A percentile compares a stretch with the other conserved stretches of the same genome.
Evolutionary conservation across 2,329 filamentous ascomycete species (phyloP).

Genomic region (Epichloe typhina): DNA sequence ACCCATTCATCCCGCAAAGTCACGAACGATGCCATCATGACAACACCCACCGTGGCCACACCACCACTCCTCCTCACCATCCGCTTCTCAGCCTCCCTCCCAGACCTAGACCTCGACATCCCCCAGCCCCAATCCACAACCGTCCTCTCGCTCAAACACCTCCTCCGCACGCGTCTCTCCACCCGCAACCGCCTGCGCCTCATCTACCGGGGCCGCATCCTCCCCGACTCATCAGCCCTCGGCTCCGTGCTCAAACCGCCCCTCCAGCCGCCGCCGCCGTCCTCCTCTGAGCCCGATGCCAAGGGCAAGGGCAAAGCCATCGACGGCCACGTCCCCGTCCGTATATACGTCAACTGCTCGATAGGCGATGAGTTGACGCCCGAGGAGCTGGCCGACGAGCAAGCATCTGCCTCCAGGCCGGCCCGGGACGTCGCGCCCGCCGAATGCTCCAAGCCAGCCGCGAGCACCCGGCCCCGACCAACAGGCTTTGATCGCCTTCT

Average conservation of each 20-base stretch:
- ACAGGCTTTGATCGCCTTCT: constrained; percentile 84
- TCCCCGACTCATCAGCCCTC: constrained; percentile 60
- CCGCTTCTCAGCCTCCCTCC: constrained; percentile 76
- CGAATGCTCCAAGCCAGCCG: constrained; percentile 11
- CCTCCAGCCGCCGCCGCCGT: constrained; percentile 38
- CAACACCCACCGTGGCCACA: constrained; percentile 8
- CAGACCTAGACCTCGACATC: constrained; percentile 72
- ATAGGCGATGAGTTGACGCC: constrained; percentile 63
- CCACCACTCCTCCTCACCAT: constrained; percentile 61
- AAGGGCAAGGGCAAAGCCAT: constrained; percentile 48
- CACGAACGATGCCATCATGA: constrained; percentile 8
- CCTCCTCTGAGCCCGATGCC: constrained; percentile 15
- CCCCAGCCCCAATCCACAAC: constrained; percentile 52
- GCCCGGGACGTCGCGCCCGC: constrained; percentile 30
- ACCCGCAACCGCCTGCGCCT: constrained; percentile 65
- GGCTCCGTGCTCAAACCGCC: constrained; percentile 53
- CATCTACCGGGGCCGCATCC: constrained; percentile 78
- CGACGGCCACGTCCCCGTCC: constrained; percentile 14
- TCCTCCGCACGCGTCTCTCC: constrained; percentile 62
- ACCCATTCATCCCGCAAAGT: not conserved
- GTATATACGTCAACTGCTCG: constrained; percentile 87
- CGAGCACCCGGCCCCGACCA: constrained; percentile 19
- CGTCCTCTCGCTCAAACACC: constrained; percentile 65
- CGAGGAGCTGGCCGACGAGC: constrained; percentile 58
- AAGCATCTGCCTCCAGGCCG: constrained; percentile 27